phyloP scores from a whole-genome alignment of 208 protist species.

The Endotrypanum monterogeii region DNA sequence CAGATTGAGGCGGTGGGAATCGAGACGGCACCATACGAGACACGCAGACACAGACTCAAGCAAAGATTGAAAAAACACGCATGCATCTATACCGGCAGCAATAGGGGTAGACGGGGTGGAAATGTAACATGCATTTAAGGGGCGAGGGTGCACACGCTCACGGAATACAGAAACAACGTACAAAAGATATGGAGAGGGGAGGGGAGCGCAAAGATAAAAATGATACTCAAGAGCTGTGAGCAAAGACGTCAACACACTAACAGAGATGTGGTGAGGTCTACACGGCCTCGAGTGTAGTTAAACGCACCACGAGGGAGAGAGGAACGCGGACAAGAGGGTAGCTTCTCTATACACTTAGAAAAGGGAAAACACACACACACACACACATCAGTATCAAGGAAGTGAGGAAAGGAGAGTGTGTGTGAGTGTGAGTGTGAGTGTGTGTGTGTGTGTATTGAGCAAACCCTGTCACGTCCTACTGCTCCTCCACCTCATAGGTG shows the following conservation, averaged over 20 bases:
- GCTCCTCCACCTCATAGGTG: conserved; percentile 58
- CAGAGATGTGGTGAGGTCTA: neutral
- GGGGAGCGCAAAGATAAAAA: no score
- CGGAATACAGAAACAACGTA: no score
- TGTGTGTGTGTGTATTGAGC: neutral
- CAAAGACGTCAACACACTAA: neutral
- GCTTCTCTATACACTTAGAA: neutral
- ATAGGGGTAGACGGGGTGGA: no score
- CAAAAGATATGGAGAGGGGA: no score
- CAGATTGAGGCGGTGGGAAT: no score
- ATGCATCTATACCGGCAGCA: no score
- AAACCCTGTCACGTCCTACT: neutral
- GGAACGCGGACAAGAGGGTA: neutral
- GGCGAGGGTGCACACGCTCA: no score
- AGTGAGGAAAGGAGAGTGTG: neutral
- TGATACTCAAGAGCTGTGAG: no score
- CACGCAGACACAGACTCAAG: no score
- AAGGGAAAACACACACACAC: neutral
- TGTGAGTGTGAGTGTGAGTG: neutral
- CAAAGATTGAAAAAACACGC: no score
- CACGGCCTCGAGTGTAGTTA: neutral
- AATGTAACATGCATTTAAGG: no score
- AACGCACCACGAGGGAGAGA: neutral
- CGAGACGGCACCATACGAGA: no score
- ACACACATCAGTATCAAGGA: neutral